Evolutionary conservation across 495 filamentous ascomycete species (phyloP), one percentile per base, ranked within the genome.

Genomic region (Annulohypoxylon moriforme): DNA sequence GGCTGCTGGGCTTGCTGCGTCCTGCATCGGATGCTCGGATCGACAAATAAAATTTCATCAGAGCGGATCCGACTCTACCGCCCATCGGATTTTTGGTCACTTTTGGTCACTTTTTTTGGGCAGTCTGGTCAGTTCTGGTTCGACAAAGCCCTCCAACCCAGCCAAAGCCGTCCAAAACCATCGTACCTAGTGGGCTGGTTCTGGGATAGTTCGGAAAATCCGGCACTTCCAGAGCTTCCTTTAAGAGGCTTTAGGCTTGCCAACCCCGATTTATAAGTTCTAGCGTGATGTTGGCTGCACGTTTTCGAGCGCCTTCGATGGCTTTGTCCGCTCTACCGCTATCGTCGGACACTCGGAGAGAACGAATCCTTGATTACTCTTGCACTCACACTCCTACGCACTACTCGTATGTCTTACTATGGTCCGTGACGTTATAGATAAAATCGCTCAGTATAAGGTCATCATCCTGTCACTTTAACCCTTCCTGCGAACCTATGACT

Each of bases 391-490:
- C 20, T 36, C 40, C 5, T 4, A 42, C 38, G n/a, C 5, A 5
- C 14, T n/a, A 20, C 36, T 20, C 40, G 18, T 18, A 49, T 18
- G 59, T 67, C 64, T 72, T 60, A 52, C 69, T 55, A 47, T 36
- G 38, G 31, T 40, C 47, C 60, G 59, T 72, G 64, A 72, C 69
- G 69, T 68, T 33, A 68, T 33, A 50, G 52, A 63, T 9, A 42
- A 72, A 67, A 63, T 62, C 58, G 53, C 69, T 67, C 69, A 72
- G 52, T 72, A 67, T 72, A 72, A 64, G 64, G 67, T 13, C 16
- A 44, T 44, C 22, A 18, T 16, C 11, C 34, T 55, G 22, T 29
- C 38, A 31, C 22, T 22, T 11, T 50, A 4, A 8, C 9, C 1
- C 22, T 25, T 24, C 11, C 24, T 29, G 13, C n/a, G 4, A 13